Percentiles rank a stretch among this genome's conserved stretches.
phyloP scores from a whole-genome alignment of 306 rosid genomes.

The Rosa persica region DNA sequence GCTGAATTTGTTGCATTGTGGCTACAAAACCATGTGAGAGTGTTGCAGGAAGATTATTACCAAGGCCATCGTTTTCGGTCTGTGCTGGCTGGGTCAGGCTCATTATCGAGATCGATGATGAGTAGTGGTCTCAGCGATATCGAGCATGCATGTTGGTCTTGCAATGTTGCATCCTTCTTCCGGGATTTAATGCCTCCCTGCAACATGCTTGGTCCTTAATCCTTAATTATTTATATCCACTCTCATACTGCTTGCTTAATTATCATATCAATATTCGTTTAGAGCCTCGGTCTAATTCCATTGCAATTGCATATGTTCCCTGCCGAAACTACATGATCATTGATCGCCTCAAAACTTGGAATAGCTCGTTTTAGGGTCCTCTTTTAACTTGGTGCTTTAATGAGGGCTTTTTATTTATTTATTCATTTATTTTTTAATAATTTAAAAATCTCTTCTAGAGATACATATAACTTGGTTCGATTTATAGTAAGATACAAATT shows the following conservation, averaged over 20 bases:
- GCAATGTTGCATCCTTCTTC: neutral
- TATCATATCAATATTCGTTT: neutral
- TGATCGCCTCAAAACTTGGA: conserved; percentile 11
- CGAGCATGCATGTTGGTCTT: conserved; percentile 23
- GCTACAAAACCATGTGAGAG: conserved; percentile 50
- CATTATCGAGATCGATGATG: neutral
- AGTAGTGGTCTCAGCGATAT: neutral
- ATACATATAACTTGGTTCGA: too few relatives aligned
- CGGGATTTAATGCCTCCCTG: neutral
- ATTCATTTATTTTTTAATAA: too few relatives aligned
- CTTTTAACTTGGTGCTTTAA: too few relatives aligned
- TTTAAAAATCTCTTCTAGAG: too few relatives aligned
- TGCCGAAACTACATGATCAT: conserved; percentile 1
- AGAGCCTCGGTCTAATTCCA: neutral
- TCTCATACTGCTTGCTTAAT: neutral
- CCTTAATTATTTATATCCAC: neutral
- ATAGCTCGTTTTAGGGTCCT: neutral
- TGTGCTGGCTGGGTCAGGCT: neutral
- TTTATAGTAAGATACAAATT: too few relatives aligned
- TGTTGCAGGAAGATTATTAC: conserved; percentile 22
- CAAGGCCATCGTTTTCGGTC: conserved; percentile 38
- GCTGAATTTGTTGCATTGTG: conserved; percentile 29
- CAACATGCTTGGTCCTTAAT: neutral
- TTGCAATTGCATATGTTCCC: conserved; percentile 29
- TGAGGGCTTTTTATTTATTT: too few relatives aligned